phyloP scores from a whole-genome alignment of 2,329 filamentous ascomycete genomes.

The Colletotrichum eremochloae region DNA sequence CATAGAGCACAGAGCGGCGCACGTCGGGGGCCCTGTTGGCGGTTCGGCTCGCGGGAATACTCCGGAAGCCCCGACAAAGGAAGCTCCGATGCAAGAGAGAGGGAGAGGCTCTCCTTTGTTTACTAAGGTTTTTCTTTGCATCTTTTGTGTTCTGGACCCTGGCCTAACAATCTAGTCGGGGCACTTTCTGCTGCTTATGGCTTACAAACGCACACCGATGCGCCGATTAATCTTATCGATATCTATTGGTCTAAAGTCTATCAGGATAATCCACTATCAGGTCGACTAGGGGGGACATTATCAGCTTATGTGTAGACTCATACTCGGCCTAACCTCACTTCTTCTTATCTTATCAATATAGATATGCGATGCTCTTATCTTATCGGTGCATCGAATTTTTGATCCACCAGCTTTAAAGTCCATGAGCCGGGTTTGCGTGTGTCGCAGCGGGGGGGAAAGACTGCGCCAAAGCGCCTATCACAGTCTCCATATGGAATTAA shows the following conservation, averaged over 20 bases:
- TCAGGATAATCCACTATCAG: neutral
- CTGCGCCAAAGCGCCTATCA: slow-evolving; percentile 36
- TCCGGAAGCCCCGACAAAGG: slow-evolving; percentile 39
- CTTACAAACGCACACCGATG: neutral
- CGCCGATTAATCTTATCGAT: neutral
- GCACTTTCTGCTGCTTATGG: neutral
- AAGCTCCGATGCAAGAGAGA: slow-evolving; percentile 28
- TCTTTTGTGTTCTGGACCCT: slow-evolving; percentile 3
- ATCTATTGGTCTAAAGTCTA: too few relatives aligned
- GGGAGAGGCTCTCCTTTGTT: neutral
- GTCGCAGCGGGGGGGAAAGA: slow-evolving; percentile 22
- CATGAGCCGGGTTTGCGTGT: slow-evolving; percentile 7
- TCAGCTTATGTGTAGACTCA: neutral
- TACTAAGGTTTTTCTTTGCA: slow-evolving; percentile 2
- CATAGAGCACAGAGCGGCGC: slow-evolving; percentile 13
- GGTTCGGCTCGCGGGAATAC: slow-evolving; percentile 20
- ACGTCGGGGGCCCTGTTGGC: neutral
- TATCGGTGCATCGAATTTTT: slow-evolving; percentile 10
- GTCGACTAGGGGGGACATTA: neutral
- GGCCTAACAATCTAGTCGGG: neutral
- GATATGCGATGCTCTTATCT: neutral
- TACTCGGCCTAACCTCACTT: too few relatives aligned
- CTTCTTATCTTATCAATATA: too few relatives aligned
- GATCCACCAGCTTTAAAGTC: slow-evolving; percentile 13
- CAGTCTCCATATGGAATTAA: slow-evolving; percentile 25